Conservation (phyloP, 2,329 filamentous ascomycete genomes). For the Ophiobolus disseminans region DNA sequence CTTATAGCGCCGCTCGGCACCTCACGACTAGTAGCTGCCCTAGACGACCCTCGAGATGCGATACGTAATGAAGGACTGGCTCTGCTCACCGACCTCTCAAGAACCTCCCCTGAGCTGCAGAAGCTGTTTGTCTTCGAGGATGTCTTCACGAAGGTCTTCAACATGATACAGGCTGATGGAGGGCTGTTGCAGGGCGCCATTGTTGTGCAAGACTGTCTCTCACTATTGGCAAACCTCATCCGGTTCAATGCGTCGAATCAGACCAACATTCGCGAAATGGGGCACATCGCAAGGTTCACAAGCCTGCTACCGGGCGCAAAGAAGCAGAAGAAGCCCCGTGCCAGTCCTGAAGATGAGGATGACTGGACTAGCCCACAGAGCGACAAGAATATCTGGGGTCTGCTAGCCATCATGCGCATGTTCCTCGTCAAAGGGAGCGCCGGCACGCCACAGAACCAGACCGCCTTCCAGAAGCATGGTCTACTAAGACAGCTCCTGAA, state of each 20-base stretch:
- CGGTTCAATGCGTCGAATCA: conserved; percentile 90
- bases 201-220: conserved; percentile 90
- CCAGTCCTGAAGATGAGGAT: conserved; percentile 65
- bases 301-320: conserved; percentile 70
- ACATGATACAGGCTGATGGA: conserved; percentile 81
- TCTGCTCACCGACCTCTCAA: conserved; percentile 88
- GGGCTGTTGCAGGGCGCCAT: conserved; percentile 82
- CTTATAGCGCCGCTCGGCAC: conserved; percentile 88
- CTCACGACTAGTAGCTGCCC: conserved; percentile 79
- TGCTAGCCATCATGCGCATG: conserved; percentile 83
- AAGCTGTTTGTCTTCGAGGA: conserved; percentile 96
- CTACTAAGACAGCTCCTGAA: conserved; percentile 80
- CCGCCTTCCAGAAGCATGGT: conserved; percentile 82
- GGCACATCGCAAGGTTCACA: conserved; percentile 76
- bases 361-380: conserved; percentile 78
- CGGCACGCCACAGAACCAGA: conserved; percentile 83
- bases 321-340: conserved; percentile 61
- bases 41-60: conserved; percentile 86
- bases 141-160: conserved; percentile 86
- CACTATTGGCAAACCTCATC: conserved; percentile 86
- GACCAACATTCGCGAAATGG: conserved; percentile 89
- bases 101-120: conserved; percentile 85
- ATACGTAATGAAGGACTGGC: conserved; percentile 83
- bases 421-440: conserved; percentile 83
- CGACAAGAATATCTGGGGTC: conserved; percentile 90